Percentiles rank a stretch among this genome's conserved stretches.
phyloP scores from a whole-genome alignment of 306 rosid genomes.

The Alnus rubra region DNA sequence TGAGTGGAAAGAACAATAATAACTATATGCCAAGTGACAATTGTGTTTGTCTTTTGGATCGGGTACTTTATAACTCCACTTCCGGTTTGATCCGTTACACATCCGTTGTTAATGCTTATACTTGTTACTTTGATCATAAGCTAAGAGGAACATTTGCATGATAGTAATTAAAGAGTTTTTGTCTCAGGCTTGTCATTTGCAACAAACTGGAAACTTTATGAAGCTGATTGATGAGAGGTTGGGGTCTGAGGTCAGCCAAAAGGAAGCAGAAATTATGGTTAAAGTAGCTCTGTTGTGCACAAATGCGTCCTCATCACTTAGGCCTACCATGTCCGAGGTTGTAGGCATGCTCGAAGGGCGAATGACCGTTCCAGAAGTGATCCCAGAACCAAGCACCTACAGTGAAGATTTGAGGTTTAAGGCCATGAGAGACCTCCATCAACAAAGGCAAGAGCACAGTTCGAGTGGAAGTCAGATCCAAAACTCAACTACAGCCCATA shows the following conservation, averaged over 20 bases:
- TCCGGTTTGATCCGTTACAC: neutral
- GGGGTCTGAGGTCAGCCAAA: slow-evolving; percentile 35
- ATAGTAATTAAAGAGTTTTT: neutral
- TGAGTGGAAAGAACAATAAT: slow-evolving; percentile 65
- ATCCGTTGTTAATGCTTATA: neutral
- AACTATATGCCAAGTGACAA: slow-evolving; percentile 43
- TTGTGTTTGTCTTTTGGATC: slow-evolving; percentile 65
- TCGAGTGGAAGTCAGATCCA: too few species aligned
- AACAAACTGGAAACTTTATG: slow-evolving; percentile 44
- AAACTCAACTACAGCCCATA: too few species aligned
- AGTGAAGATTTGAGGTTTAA: slow-evolving; percentile 65
- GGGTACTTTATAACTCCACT: slow-evolving; percentile 39
- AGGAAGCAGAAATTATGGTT: slow-evolving; percentile 55
- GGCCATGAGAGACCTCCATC: too few species aligned
- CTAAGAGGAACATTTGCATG: neutral
- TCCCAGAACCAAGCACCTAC: slow-evolving; percentile 45
- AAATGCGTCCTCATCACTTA: slow-evolving; percentile 50
- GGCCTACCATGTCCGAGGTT: slow-evolving; percentile 77
- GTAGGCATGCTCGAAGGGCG: slow-evolving; percentile 70
- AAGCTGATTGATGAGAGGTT: slow-evolving; percentile 62
- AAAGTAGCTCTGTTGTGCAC: slow-evolving; percentile 66
- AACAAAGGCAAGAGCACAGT: too few species aligned
- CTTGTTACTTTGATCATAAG: neutral
- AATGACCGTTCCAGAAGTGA: slow-evolving; percentile 39
- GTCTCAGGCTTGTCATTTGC: slow-evolving; percentile 66